Base-by-base conservation (phyloP, 1,284 basidiomycete genomes). In the Pseudozyma sp. region DNA sequence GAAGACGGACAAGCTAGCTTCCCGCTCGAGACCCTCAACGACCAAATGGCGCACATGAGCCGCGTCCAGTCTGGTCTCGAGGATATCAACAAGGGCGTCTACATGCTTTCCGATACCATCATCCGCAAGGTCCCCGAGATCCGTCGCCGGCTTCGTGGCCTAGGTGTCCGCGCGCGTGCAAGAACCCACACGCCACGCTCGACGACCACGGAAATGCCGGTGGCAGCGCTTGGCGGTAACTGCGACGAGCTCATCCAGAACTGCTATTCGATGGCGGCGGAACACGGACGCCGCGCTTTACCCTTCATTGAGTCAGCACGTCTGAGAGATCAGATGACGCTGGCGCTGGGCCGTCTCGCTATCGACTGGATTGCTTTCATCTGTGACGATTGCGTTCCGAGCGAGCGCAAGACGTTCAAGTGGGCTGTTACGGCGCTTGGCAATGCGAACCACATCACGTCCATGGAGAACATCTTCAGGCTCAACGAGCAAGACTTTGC, bases 401-500 rank as follows among this genome's bases (percentile, higher is more conserved):
- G 94, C 46, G 96, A 99, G 84, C 90, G 94, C 67, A 94, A 92
- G 85, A 99, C 95, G 0, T 99, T 99, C 89, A 92, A 93, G 83
- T 99, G 96, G 94, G 96, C 97, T 1, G 94, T 99, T 56, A 93
- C 92, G 55, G 95, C 97, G 5, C 89, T 99, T 17, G 94, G 97
- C 82, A 98, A 97, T 82, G 92, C 94, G 4, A 90, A 94, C 78
- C 89, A 92, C 79, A 91, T 95, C 72, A 99, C 96, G 5, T 89
- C 91, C 70, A 59, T 66, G 16, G 94, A 93, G 80, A 91, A 91
- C 84, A 99, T 99, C 77, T 88, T 98, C 16, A 90, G 94, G 37
- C 88, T 99, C 52, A 92, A 92, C 37, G 90, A 91, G 70, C 89
- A 91, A 66, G 94, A 99, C 84, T 84, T 82, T 53, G 90, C 92